Conservation (phyloP, 805 yeast species). For the Schwanniomyces vanrijiae region DNA sequence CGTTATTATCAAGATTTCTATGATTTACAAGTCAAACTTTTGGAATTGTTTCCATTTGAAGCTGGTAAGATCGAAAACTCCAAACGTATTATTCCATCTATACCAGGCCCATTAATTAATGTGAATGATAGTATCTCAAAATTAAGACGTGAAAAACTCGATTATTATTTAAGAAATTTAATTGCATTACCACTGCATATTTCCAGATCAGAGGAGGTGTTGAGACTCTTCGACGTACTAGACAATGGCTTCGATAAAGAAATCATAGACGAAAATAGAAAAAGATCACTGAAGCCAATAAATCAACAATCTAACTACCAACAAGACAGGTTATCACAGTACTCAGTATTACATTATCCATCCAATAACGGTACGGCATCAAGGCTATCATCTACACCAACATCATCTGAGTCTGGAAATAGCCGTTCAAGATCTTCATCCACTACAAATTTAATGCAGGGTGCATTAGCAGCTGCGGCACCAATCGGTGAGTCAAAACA, state of each 20-base stretch:
- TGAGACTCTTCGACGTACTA: constrained; percentile 65
- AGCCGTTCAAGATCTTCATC: constrained; percentile 20
- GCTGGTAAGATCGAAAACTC: constrained; percentile 83
- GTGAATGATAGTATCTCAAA: constrained; percentile 73
- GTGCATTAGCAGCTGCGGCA: constrained; percentile 1
- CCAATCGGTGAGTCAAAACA: constrained; percentile 14
- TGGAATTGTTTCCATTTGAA: constrained; percentile 85
- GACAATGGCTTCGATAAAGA: constrained; percentile 64
- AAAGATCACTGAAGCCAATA: constrained; percentile 34
- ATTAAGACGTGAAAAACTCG: constrained; percentile 54
- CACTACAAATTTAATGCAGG: constrained; percentile 17
- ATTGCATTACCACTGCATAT: constrained; percentile 76
- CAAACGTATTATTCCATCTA: constrained; percentile 82
- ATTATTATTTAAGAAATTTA: constrained; percentile 53
- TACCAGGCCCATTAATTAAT: constrained; percentile 93
- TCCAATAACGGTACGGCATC: constrained; percentile 5
- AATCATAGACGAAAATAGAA: constrained; percentile 16
- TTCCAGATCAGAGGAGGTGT: constrained; percentile 65
- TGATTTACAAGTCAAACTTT: constrained; percentile 81
- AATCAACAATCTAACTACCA: constrained; percentile 44
- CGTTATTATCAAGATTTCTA: constrained; percentile 95
- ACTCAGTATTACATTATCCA: constrained; percentile 34
- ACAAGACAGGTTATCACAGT: constrained; percentile 53
- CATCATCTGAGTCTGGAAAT: constrained; percentile 8
- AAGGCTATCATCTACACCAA: constrained; percentile 26